Conservation (phyloP, 352 stramenopile genomes). For the Pythium brassicae region DNA sequence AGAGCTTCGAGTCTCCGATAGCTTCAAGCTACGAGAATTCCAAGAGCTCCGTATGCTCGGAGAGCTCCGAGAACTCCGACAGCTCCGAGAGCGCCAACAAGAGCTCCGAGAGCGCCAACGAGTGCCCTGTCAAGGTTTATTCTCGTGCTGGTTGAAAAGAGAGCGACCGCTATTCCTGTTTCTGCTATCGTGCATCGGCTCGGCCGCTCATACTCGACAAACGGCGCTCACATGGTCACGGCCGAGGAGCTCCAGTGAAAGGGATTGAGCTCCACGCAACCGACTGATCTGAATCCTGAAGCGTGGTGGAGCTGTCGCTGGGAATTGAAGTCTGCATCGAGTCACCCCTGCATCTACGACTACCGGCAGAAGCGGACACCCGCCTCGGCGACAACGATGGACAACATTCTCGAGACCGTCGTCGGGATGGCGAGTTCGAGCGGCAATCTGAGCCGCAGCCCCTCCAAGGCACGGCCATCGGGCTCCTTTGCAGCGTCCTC, state of each 20-base stretch:
- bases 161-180: too few relatives aligned
- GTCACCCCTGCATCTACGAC: not conserved
- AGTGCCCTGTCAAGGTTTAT: too few relatives aligned
- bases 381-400: not conserved
- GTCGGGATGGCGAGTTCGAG: not conserved
- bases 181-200: too few relatives aligned
- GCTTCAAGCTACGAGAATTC: not conserved
- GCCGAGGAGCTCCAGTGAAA: too few relatives aligned
- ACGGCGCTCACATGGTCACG: too few relatives aligned
- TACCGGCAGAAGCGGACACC: not conserved
- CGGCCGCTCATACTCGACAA: too few relatives aligned
- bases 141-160: too few relatives aligned
- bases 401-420: slow-evolving; percentile 13
- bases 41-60: not conserved
- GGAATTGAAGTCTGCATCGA: too few relatives aligned
- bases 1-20: too few relatives aligned
- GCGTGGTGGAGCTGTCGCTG: too few relatives aligned
- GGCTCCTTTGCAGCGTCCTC: slow-evolving; percentile 7
- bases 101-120: not conserved
- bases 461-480: slow-evolving; percentile 1
- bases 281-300: too few relatives aligned
- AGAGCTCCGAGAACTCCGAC: not conserved
- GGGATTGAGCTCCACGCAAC: too few relatives aligned
- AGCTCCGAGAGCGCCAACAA: not conserved
- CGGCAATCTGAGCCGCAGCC: slow-evolving; percentile 1